Evolutionary conservation across 23 red algal genomes (phyloP).

Genomic region (Gracilariopsis chorda): DNA sequence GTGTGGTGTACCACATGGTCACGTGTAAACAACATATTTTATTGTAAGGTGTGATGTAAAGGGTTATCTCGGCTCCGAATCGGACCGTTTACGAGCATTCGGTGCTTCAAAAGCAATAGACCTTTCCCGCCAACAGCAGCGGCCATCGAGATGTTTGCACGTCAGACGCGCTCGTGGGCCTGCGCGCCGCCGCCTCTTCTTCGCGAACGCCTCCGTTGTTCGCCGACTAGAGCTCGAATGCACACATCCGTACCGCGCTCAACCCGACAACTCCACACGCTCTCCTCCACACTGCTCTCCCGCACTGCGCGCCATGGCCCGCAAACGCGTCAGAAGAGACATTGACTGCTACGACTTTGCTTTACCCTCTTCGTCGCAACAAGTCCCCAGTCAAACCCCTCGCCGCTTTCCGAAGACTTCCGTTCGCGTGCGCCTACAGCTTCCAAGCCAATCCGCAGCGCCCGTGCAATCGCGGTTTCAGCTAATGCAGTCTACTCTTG

Average conservation of each 20-base stretch:
- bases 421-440: neutral
- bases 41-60: too few relatives aligned
- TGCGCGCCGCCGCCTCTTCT: neutral
- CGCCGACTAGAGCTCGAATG: neutral
- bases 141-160: neutral
- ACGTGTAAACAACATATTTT: too few relatives aligned
- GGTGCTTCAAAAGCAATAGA: too few relatives aligned
- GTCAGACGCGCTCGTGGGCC: neutral
- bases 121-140: neutral
- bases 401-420: neutral
- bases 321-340: neutral
- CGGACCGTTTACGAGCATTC: neutral
- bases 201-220: neutral
- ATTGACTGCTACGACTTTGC: neutral
- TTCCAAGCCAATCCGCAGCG: neutral
- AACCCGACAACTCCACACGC: neutral
- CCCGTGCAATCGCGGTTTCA: too few relatives aligned
- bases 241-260: neutral
- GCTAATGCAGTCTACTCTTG: neutral
- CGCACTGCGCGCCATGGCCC: neutral
- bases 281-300: too few relatives aligned
- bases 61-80: too few relatives aligned
- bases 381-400: neutral
- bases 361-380: neutral
- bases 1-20: too few relatives aligned